Base-by-base conservation (phyloP, 129 eudicot genomes). In the Kitagawia praeruptora region DNA sequence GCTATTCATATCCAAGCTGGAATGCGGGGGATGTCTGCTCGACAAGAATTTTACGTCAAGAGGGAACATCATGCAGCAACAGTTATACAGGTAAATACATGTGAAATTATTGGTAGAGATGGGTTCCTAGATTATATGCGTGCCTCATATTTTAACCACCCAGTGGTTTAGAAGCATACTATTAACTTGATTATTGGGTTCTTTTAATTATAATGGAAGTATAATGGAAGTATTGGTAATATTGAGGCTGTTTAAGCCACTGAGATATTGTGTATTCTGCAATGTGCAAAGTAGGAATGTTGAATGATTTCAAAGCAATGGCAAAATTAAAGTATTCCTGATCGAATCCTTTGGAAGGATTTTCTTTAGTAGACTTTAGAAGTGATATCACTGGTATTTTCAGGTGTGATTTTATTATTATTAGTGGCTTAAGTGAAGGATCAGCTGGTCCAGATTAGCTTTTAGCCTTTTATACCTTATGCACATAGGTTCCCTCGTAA, bases 21-120 rank as follows among this genome's bases (percentile, higher is more conserved):
- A 79, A 79, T 91, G 82, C 88, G 96, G n/a, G 97, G 88, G 3
- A 85, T 87, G 96, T 87, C 89, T 88, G 93, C 97, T 84, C 90
- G 91, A 37, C 75, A 25, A 44, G 84, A 84, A 54, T 87, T 89
- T 74, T 44, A 77, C n/a, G 78, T 47, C 53, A 84, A 84, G 80
- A 88, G 67, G 87, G 61, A 77, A 86, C 85, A 78, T 75, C 78
- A 74, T 71, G 96, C 97, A 37, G 97, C 96, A 37, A 81, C 82
- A 72, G 3, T 69, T 39, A 91, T 91, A 81, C 97, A 93, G 98
- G 98, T 93, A 80, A n/a, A 11, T 70, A 12, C 37, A 31, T 21
- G 47, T 72, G 27, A 4, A 51, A 27, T 15, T 31, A 69, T 41
- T 48, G 58, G 49, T 27, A 19, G 66, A 34, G 28, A 67, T 58